Percentiles rank a stretch among this genome's conserved stretches.
These are phyloP conservation scores for Saccharomyces kudriavzevii DNA, from an alignment of 805 yeast species.

Conservation along the genomic window DNA sequence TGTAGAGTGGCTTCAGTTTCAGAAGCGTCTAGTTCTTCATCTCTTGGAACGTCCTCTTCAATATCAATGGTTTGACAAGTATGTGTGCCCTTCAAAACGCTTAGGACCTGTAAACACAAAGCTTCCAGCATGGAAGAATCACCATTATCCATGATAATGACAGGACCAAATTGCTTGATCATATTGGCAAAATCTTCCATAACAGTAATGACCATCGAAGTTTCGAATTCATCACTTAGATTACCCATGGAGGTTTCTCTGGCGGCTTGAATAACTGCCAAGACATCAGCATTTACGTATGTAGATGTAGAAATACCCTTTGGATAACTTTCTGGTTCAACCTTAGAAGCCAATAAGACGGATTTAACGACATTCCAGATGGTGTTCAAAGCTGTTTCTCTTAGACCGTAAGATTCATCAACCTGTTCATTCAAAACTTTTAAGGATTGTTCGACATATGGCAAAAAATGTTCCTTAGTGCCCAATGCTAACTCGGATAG, in stretches of 20 bases:
- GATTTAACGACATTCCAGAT: slow-evolving; percentile 79
- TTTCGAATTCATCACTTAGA: slow-evolving; percentile 74
- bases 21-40: slow-evolving; percentile 47
- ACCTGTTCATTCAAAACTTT: slow-evolving; percentile 59
- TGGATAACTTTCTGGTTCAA: slow-evolving; percentile 47
- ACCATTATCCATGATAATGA: slow-evolving; percentile 51
- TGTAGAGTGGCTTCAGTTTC: slow-evolving; percentile 60
- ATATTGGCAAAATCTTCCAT: slow-evolving; percentile 68
- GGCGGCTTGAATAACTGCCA: slow-evolving; percentile 54
- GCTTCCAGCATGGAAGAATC: slow-evolving; percentile 53
- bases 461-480: slow-evolving; percentile 71
- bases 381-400: slow-evolving; percentile 75
- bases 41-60: slow-evolving; percentile 52
- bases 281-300: slow-evolving; percentile 49
- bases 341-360: slow-evolving; percentile 43
- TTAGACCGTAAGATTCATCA: slow-evolving; percentile 82
- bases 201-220: slow-evolving; percentile 69
- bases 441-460: slow-evolving; percentile 65
- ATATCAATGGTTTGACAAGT: slow-evolving; percentile 73
- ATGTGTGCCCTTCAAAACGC: slow-evolving; percentile 73
- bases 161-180: slow-evolving; percentile 62
- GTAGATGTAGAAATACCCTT: slow-evolving; percentile 56
- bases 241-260: slow-evolving; percentile 56
- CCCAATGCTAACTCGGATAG: slow-evolving; percentile 82
- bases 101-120: slow-evolving; percentile 63